Evolutionary conservation across 352 stramenopile genomes (phyloP).

Genomic region (Peronosclerospora sorghi): DNA sequence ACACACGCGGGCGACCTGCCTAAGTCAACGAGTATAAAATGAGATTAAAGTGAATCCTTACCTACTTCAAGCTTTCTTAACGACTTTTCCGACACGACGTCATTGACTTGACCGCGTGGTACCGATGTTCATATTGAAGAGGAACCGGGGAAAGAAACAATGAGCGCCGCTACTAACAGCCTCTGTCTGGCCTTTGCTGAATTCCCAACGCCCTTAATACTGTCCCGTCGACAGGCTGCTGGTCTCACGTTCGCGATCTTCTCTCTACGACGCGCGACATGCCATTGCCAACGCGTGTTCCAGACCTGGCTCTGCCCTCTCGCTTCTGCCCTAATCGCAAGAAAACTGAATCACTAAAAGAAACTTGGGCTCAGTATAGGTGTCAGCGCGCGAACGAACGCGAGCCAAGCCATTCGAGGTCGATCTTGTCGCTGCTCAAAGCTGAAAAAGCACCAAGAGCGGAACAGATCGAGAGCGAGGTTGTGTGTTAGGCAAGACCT

Average conservation of each 20-base stretch:
- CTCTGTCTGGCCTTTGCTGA: background rate
- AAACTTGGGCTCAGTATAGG: conserved; percentile 16
- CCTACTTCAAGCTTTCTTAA: background rate
- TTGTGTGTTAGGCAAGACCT: background rate
- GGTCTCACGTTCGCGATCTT: conserved; percentile 17
- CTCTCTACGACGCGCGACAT: conserved; percentile 16
- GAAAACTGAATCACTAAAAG: conserved; percentile 20
- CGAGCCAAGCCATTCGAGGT: conserved; percentile 7
- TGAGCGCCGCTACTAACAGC: background rate
- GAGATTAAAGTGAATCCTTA: background rate
- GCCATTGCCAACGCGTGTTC: conserved; percentile 14
- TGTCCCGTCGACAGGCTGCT: conserved; percentile 2
- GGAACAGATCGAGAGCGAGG: conserved; percentile 11
- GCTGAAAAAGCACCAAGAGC: conserved; percentile 20
- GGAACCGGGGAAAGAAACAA: conserved; percentile 14
- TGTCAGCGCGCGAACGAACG: conserved; percentile 13
- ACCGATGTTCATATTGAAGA: conserved; percentile 17
- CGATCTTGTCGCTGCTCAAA: conserved; percentile 22
- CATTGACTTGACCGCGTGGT: conserved; percentile 8
- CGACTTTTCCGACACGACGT: conserved; percentile 9
- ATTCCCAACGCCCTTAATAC: background rate
- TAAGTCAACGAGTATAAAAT: conserved; percentile 7
- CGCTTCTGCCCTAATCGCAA: conserved; percentile 23
- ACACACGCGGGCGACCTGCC: conserved; percentile 7
- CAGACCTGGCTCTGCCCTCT: conserved; percentile 6